Evolutionary conservation across 139 green algal genomes (phyloP), one percentile per base, ranked within the genome.

Genomic region (Micromonas pusilla): DNA sequence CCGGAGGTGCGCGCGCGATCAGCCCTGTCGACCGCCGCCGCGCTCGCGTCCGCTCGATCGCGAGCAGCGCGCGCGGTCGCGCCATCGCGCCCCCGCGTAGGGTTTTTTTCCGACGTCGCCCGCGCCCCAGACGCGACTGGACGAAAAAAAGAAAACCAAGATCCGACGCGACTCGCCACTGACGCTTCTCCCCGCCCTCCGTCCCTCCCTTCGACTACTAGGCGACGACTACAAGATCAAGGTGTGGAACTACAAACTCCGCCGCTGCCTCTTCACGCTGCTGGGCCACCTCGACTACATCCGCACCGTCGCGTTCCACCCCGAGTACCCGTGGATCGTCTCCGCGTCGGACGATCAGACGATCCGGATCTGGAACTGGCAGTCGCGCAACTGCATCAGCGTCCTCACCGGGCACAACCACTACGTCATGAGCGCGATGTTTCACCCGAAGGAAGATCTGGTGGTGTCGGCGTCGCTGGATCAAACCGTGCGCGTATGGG

Each of bases 301-400:
- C 85, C 91, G 96, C 30, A 99, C 95, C 0, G 96, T 99, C 66
- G 77, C 87, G 72, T 89, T 86, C 60, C 85, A 89, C 71, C 80
- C 90, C 31, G 96, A 99, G 84, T 93, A 96, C 84, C 96, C 96
- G 25, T 99, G 96, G 96, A 94, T 99, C 52, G 93, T 99, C 39
- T 91, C 78, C n/a, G 94, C 94, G 20, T 91, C 79, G 0, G 96
- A 99, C 75, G 96, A 99, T 78, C 86, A 90, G 78, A 99, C 96
- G n/a, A 97, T 99, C 77, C 87, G 96, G 28, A 93, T 98, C 31
- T 99, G 96, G 96, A 99, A 99, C 87, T 99, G 96, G 96, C 94
- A 98, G 88, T 92, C 83, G 0, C 85, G 96, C 23, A 95, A 86
- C 9, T 99, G 94, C 86, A 94, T 98, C 78, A 89, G 89, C 6